Percentiles rank a stretch among this genome's conserved stretches.
Conservation (phyloP, 2,329 filamentous ascomycete genomes). For the Cordyceps farinosa region DNA sequence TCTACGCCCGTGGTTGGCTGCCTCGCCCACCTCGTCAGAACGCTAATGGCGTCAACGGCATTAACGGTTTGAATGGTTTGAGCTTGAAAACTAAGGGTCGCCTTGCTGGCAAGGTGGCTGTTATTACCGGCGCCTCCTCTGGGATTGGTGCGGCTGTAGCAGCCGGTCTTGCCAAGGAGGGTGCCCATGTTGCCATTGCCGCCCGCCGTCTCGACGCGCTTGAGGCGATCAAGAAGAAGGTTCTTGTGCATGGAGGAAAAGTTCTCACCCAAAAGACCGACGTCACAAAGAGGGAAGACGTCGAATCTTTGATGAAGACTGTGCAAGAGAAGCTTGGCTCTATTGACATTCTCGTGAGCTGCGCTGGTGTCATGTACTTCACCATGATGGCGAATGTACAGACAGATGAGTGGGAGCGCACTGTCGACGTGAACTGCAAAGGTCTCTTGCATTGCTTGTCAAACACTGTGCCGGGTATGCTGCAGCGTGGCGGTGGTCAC, state of each 20-base stretch:
- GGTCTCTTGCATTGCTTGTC: slow-evolving; percentile 71
- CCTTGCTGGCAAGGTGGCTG: slow-evolving; percentile 65
- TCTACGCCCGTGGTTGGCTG: slow-evolving; percentile 77
- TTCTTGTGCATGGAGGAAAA: slow-evolving; percentile 57
- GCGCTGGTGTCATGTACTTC: slow-evolving; percentile 84
- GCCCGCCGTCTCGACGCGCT: slow-evolving; percentile 68
- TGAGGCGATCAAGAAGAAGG: slow-evolving; percentile 60
- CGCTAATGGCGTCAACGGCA: slow-evolving; percentile 26
- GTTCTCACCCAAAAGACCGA: slow-evolving; percentile 68
- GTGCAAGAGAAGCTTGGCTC: slow-evolving; percentile 62
- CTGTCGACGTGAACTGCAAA: slow-evolving; percentile 84
- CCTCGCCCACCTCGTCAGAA: slow-evolving; percentile 55
- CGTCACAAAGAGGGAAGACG: slow-evolving; percentile 63
- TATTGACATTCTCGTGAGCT: slow-evolving; percentile 74
- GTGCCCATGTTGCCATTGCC: slow-evolving; percentile 67
- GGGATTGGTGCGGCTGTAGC: slow-evolving; percentile 76
- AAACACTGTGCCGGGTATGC: slow-evolving; percentile 67
- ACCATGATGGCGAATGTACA: slow-evolving; percentile 79
- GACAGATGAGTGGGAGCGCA: slow-evolving; percentile 74
- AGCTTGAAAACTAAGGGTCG: slow-evolving; percentile 44
- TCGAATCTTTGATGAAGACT: slow-evolving; percentile 60
- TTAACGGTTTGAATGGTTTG: slow-evolving; percentile 18
- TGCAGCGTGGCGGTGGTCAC: slow-evolving; percentile 65
- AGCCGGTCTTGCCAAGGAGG: slow-evolving; percentile 63
- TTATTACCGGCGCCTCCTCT: slow-evolving; percentile 76